Conservation (phyloP, 2,329 filamentous ascomycete genomes). For the Beauveria bassiana region DNA sequence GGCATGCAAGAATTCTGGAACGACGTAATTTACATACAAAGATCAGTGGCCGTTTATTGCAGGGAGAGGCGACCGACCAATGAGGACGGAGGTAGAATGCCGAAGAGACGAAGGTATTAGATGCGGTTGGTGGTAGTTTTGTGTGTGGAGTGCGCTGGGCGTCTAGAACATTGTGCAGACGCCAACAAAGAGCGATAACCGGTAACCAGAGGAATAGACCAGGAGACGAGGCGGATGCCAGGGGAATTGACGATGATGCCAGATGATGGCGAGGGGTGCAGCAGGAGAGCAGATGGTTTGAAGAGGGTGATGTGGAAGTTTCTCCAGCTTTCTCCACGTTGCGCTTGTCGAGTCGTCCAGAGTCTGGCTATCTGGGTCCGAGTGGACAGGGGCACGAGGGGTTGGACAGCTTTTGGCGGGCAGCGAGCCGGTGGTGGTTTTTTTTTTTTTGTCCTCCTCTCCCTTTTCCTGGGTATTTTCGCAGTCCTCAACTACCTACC, state of each 20-base stretch:
- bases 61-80: not conserved
- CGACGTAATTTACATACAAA: not conserved
- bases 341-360: conserved; percentile 15
- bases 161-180: conserved; percentile 33
- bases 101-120: not conserved
- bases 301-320: conserved; percentile 37
- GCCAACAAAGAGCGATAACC: conserved; percentile 27
- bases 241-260: conserved; percentile 17
- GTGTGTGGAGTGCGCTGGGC: conserved; percentile 18
- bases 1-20: not conserved
- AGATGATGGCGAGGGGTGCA: conserved; percentile 19
- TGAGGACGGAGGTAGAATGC: not conserved
- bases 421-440: not conserved
- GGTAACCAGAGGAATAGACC: conserved; percentile 33
- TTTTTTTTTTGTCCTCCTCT: not conserved
- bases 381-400: conserved; percentile 14
- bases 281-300: conserved; percentile 19
- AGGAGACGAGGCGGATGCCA: conserved; percentile 29
- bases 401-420: not conserved
- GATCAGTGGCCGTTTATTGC: not conserved
- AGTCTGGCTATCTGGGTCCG: not conserved
- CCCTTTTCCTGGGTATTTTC: not conserved
- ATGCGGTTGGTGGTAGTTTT: conserved; percentile 3
- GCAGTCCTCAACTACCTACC: too few relatives aligned
- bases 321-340: conserved; percentile 27